phyloP scores from a whole-genome alignment of 306 rosid species.

The Vachellia collinsii region DNA sequence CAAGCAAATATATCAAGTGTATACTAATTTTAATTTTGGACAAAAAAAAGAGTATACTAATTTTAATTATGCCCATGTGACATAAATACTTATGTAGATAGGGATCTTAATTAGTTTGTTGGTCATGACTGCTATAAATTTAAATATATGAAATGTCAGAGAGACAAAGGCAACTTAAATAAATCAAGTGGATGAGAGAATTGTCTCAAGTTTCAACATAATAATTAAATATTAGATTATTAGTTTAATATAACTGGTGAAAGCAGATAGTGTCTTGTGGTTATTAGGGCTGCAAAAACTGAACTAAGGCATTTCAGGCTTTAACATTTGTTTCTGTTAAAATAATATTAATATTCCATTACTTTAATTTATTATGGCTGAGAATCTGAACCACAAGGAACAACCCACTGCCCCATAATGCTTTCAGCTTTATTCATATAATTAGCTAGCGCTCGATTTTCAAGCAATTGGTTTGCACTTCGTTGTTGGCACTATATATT shows the following conservation, averaged over 20 bases:
- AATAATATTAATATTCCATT: too few species aligned
- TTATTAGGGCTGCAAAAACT: conserved; percentile 8
- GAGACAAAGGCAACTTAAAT: conserved; percentile 17
- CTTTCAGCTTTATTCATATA: neutral
- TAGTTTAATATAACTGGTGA: conserved; percentile 7
- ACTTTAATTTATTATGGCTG: neutral
- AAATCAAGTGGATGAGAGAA: conserved; percentile 18
- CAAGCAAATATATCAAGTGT: conserved; percentile 18
- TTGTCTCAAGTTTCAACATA: conserved; percentile 7
- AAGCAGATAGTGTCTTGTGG: conserved; percentile 15
- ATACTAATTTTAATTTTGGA: conserved; percentile 5
- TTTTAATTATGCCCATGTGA: conserved; percentile 3
- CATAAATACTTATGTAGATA: conserved; percentile 11
- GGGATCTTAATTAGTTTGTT: conserved; percentile 1
- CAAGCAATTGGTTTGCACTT: conserved; percentile 5
- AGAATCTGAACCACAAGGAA: conserved; percentile 16
- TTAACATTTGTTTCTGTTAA: conserved; percentile 1
- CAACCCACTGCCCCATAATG: conserved; percentile 7
- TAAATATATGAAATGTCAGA: conserved; percentile 2
- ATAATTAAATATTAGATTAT: neutral
- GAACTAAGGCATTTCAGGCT: conserved; percentile 13
- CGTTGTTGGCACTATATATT: neutral
- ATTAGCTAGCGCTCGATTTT: conserved; percentile 20
- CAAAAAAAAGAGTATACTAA: neutral
- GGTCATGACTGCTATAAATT: neutral